Base-by-base conservation (phyloP, 306 rosid genomes). In the Ammopiptanthus mongolicus region DNA sequence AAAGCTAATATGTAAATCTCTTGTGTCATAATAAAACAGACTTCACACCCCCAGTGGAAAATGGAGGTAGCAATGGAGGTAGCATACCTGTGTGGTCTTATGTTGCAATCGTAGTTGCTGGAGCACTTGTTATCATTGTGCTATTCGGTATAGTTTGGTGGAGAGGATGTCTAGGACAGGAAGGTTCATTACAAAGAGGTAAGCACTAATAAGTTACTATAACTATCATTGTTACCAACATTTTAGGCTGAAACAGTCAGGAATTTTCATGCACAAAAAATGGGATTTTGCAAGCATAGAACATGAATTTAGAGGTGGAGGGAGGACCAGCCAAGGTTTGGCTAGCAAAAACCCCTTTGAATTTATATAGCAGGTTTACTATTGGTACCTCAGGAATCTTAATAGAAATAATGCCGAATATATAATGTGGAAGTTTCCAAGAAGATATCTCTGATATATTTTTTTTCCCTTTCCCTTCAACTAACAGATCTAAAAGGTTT, bases 401-500 rank as follows among this genome's bases (percentile, higher is more conserved):
- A 9, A 72, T 29, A 29, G n/a, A 57, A 36, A 6, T 8, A 39
- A 58, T 57, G 41, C 3, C n/a, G n/a, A n/a, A n/a, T n/a, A n/a
- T n/a, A 14, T 33, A 51, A 34, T 78, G 41, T 51, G 13, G 47
- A 37, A 78, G 70, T 44, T 44, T 56, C 9, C 23, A 46, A 21
- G 33, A 21, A 3, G 0, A 21, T 6, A 37, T 64, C 5, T 41
- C 23, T 75, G 6, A 71, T 42, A 71, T 29, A 33, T 50, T 13
- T 48, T 15, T 15, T 25, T 17, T 29, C 55, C 46, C 31, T 61
- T 2, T 51, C 14, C 6, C 46, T 74, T 78, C 53, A 55, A 66
- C 21, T 46, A n/a, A 58, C 75, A 85, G 93, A 82, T 60, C 61
- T 91, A 21, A 83, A 65, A 17, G 90, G 83, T 44, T 12, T 87